phyloP scores from a whole-genome alignment of 352 stramenopile genomes.

The Phytopythium helicoides region DNA sequence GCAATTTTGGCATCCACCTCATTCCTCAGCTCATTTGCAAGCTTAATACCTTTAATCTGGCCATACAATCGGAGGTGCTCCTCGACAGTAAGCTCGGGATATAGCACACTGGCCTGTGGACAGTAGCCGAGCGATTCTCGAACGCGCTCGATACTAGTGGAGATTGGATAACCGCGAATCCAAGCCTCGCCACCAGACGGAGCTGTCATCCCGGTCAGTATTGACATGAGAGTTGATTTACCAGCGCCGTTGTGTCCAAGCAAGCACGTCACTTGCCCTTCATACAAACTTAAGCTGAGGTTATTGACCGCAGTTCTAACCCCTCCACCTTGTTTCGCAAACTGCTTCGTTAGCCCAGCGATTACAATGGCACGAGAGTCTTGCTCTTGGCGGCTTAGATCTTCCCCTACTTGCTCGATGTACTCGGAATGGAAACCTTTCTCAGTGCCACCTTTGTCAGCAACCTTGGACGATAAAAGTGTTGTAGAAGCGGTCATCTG shows the following conservation, averaged over 20 bases:
- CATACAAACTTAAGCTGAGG: conserved; percentile 86
- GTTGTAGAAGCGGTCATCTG: not conserved
- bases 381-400: conserved; percentile 52
- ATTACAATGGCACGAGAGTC: conserved; percentile 63
- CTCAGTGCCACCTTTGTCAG: not conserved
- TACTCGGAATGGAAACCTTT: not conserved
- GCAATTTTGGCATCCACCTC: conserved; percentile 66
- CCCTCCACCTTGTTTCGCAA: conserved; percentile 46
- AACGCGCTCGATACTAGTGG: conserved; percentile 81
- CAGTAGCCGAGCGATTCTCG: conserved; percentile 93
- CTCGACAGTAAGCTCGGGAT: conserved; percentile 92
- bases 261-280: conserved; percentile 93
- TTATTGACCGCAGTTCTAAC: conserved; percentile 87
- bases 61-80: conserved; percentile 96
- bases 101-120: conserved; percentile 97
- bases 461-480: conserved; percentile 8
- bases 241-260: conserved; percentile 95
- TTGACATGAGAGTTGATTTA: conserved; percentile 87
- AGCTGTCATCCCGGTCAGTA: conserved; percentile 72
- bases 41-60: conserved; percentile 82
- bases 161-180: conserved; percentile 54
- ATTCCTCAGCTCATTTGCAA: conserved; percentile 5
- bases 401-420: conserved; percentile 28
- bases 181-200: conserved; percentile 55
- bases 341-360: conserved; percentile 64